Evolutionary conservation across 2,329 filamentous ascomycete genomes (phyloP).

Genomic region (Balansia obtecta): DNA sequence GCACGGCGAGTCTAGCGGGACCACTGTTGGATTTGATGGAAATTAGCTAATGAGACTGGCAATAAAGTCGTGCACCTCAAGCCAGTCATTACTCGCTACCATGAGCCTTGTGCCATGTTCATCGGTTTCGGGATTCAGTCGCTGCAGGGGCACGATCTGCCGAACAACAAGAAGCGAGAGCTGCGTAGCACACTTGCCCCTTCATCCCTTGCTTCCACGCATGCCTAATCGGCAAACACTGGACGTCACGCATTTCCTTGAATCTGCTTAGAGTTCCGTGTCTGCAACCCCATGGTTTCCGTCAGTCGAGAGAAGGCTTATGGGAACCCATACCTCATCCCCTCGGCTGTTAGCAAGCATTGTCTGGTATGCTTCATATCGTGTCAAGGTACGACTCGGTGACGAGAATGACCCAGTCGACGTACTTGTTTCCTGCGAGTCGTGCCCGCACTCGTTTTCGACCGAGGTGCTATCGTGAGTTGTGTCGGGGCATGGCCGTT

Average conservation of each 20-base stretch:
- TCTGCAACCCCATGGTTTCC: slow-evolving; percentile 20
- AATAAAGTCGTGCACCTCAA: too few species aligned
- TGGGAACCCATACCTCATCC: slow-evolving; percentile 17
- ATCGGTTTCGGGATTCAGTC: too few species aligned
- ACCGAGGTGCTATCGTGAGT: not conserved
- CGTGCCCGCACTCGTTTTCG: not conserved
- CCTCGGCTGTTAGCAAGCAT: slow-evolving; percentile 17
- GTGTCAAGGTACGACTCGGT: slow-evolving; percentile 11
- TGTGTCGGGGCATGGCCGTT: not conserved
- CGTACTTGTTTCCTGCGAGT: not conserved
- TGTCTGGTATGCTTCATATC: slow-evolving; percentile 21
- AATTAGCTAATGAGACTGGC: too few species aligned
- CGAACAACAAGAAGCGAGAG: too few species aligned
- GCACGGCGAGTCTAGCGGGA: too few species aligned
- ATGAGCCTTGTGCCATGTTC: too few species aligned
- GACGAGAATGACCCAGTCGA: not conserved
- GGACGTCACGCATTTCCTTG: not conserved
- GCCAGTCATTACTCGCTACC: too few species aligned
- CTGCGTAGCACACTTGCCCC: too few species aligned
- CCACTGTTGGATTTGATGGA: too few species aligned
- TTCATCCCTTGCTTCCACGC: too few species aligned
- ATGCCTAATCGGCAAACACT: not conserved
- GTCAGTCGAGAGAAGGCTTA: slow-evolving; percentile 23
- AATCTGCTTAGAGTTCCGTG: slow-evolving; percentile 16
- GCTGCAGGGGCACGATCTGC: too few species aligned